Percentiles rank a stretch among this genome's conserved stretches.
These are phyloP conservation scores for Monilinia polystroma DNA, from an alignment of 2,329 filamentous ascomycete species.

Conservation along the genomic window DNA sequence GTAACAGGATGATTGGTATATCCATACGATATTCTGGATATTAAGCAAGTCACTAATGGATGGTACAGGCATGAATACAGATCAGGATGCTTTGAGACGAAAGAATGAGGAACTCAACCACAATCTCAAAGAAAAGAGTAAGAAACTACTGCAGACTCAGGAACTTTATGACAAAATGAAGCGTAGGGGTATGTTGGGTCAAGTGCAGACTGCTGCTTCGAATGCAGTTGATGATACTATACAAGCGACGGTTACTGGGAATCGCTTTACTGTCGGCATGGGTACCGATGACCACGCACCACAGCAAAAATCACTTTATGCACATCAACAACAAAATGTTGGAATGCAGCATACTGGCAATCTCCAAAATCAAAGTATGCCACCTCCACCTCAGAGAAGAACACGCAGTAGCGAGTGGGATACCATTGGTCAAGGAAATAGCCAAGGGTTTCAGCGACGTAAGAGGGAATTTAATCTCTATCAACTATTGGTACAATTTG, in stretches of 20 bases:
- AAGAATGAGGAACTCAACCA: conserved; percentile 72
- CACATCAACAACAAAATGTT: conserved; percentile 23
- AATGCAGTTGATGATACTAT: conserved; percentile 49
- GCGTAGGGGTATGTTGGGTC: conserved; percentile 52
- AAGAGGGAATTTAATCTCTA: neutral
- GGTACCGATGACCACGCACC: conserved; percentile 27
- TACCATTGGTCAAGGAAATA: conserved; percentile 31
- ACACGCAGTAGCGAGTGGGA: conserved; percentile 29
- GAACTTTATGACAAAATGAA: conserved; percentile 62
- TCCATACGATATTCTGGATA: conserved; percentile 15
- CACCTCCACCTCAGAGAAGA: conserved; percentile 19
- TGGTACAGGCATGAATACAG: conserved; percentile 52
- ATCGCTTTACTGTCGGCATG: conserved; percentile 34
- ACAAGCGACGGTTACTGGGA: conserved; percentile 36
- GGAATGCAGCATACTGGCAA: conserved; percentile 14
- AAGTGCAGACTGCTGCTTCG: conserved; percentile 55
- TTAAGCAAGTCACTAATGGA: conserved; percentile 22
- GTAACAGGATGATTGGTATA: conserved; percentile 63
- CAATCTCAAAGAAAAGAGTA: conserved; percentile 67
- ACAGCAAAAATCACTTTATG: conserved; percentile 27
- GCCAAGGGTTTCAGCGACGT: conserved; percentile 24
- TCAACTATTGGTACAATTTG: neutral
- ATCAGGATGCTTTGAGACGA: conserved; percentile 62
- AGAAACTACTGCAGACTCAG: conserved; percentile 67
- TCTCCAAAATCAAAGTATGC: conserved; percentile 22